Conservation (phyloP, 2,329 filamentous ascomycete genomes). For the Onygenales sp. region DNA sequence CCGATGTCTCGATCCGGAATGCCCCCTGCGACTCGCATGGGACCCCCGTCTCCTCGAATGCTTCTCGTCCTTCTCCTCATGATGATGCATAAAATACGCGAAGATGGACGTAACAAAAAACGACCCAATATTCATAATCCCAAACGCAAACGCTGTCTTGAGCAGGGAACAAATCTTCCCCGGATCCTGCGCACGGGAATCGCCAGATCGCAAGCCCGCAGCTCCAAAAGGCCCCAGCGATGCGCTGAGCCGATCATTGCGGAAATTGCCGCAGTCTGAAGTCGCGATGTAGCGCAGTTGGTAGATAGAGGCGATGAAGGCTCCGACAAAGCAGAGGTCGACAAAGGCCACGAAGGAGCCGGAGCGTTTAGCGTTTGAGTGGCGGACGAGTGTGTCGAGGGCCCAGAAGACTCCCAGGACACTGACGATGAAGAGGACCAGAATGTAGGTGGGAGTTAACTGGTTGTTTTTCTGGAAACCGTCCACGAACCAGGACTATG, state of each 20-base stretch:
- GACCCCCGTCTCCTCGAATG: slow-evolving; percentile 20
- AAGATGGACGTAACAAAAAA: slow-evolving; percentile 70
- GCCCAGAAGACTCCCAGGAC: slow-evolving; percentile 53
- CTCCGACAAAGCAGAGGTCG: slow-evolving; percentile 53
- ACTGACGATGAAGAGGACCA: slow-evolving; percentile 56
- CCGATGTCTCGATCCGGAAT: slow-evolving; percentile 10
- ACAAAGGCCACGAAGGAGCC: slow-evolving; percentile 51
- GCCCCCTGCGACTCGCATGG: slow-evolving; percentile 19
- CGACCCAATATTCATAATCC: slow-evolving; percentile 76
- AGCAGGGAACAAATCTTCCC: slow-evolving; percentile 84
- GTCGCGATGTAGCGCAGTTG: slow-evolving; percentile 47
- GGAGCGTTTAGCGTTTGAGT: slow-evolving; percentile 49
- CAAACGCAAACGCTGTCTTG: slow-evolving; percentile 81
- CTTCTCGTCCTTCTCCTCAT: slow-evolving; percentile 29
- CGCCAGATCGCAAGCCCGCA: slow-evolving; percentile 39
- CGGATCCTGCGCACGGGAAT: slow-evolving; percentile 42
- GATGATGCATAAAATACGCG: slow-evolving; percentile 42
- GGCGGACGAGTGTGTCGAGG: slow-evolving; percentile 51
- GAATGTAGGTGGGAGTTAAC: slow-evolving; percentile 51
- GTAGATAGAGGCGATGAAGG: slow-evolving; percentile 54
- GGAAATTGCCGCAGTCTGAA: slow-evolving; percentile 59
- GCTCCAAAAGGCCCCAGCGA: slow-evolving; percentile 54
- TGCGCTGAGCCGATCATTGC: slow-evolving; percentile 43
- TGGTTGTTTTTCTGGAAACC: slow-evolving; percentile 47
- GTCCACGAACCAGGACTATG: slow-evolving; percentile 50